Evolutionary conservation across 2,329 filamentous ascomycete species (phyloP).

Genomic region (Hymenoscyphus infarciens): DNA sequence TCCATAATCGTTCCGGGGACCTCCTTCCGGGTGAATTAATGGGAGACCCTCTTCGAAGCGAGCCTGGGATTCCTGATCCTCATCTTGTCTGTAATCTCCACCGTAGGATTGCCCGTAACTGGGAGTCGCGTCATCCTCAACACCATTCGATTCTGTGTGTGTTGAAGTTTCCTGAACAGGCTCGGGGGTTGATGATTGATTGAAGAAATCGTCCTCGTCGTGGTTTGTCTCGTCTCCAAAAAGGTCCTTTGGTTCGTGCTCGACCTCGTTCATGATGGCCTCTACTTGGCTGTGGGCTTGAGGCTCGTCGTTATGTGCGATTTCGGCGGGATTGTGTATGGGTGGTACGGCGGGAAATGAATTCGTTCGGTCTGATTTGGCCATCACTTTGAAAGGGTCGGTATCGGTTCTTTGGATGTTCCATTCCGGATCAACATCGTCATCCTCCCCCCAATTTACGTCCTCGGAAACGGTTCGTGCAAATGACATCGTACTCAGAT

Average conservation of each 20-base stretch:
- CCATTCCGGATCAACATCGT: constrained; percentile 52
- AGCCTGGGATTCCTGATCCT: constrained; percentile 45
- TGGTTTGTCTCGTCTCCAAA: constrained; percentile 39
- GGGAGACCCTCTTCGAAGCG: constrained; percentile 70
- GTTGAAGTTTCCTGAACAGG: neutral
- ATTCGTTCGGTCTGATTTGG: constrained; percentile 55
- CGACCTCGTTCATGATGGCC: constrained; percentile 50
- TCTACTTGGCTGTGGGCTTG: constrained; percentile 50
- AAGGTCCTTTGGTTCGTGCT: constrained; percentile 37
- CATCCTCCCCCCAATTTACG: constrained; percentile 56
- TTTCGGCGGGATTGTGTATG: constrained; percentile 34
- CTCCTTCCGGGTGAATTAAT: constrained; percentile 45
- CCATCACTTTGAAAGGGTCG: constrained; percentile 59
- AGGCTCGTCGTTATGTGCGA: constrained; percentile 36
- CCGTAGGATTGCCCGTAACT: constrained; percentile 26
- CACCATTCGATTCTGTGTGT: neutral
- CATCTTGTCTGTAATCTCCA: constrained; percentile 35
- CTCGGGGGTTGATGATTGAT: constrained; percentile 28
- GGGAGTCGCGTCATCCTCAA: neutral
- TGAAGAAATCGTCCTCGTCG: constrained; percentile 45
- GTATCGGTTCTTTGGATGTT: constrained; percentile 48
- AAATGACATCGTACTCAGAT: constrained; percentile 60
- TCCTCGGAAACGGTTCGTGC: constrained; percentile 61
- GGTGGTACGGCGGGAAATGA: constrained; percentile 59
- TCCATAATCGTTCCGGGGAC: constrained; percentile 27